Conservation (phyloP, 257 asterid genomes). For the Leptodermis oblonga region DNA sequence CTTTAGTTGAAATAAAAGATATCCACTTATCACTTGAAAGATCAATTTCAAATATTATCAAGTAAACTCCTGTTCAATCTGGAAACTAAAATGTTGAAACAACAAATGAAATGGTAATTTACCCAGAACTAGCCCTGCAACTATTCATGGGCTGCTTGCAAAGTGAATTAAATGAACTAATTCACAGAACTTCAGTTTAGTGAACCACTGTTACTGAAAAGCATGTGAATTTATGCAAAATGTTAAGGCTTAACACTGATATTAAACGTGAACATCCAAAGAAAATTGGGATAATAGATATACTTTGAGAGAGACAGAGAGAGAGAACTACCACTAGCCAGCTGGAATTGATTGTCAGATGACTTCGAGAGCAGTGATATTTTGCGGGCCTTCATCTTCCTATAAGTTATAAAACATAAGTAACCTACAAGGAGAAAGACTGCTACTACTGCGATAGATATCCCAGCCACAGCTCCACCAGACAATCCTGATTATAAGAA, state of each 20-base stretch:
- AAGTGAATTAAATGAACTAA: background rate
- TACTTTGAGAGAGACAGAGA: conserved; percentile 12
- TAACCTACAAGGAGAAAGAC: conserved; percentile 45
- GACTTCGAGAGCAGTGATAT: conserved; percentile 33
- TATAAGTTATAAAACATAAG: conserved; percentile 38
- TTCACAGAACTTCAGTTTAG: background rate
- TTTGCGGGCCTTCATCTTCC: conserved; percentile 48
- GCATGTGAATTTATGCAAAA: background rate
- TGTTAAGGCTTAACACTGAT: background rate
- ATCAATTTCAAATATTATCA: background rate
- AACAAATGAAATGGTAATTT: background rate
- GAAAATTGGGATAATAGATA: background rate
- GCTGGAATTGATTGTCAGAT: conserved; percentile 45
- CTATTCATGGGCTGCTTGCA: background rate
- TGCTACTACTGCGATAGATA: conserved; percentile 47
- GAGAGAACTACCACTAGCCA: conserved; percentile 28
- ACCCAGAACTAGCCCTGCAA: background rate
- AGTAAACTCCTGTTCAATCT: background rate
- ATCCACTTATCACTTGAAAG: too few species aligned
- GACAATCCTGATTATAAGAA: conserved; percentile 56
- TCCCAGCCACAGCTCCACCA: conserved; percentile 73
- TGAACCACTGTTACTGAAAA: background rate
- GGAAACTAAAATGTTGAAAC: background rate
- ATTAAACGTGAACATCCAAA: background rate
- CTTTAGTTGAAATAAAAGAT: too few species aligned